These are phyloP conservation scores for Thuidium tamariscinum DNA, from an alignment of 225 moss, liverwort and hornwort genomes.

Conservation along the genomic window DNA sequence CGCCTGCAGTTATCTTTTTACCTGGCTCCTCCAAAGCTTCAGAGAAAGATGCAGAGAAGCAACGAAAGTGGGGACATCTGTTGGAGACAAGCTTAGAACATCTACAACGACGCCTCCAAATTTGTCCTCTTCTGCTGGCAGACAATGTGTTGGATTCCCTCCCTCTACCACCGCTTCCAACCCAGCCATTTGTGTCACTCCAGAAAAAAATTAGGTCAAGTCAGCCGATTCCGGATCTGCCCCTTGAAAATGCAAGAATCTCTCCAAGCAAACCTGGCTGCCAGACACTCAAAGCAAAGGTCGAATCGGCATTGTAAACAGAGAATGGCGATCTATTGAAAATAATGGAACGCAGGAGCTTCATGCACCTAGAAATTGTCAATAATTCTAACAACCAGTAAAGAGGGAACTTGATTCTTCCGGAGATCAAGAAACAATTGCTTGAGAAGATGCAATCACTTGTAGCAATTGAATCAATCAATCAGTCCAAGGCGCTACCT, in stretches of 20 bases:
- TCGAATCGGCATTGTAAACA: neutral
- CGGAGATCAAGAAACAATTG: neutral
- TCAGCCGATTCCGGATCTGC: too few species aligned
- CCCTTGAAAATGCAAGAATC: neutral
- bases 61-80: neutral
- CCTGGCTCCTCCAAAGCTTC: slow-evolving; percentile 21
- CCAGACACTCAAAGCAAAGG: neutral
- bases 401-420: neutral
- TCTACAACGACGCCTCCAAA: slow-evolving; percentile 31
- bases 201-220: neutral
- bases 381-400: neutral
- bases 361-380: neutral
- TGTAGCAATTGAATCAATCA: neutral
- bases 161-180: neutral
- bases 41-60: slow-evolving; percentile 12
- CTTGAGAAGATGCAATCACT: neutral
- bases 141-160: neutral
- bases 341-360: neutral
- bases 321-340: neutral
- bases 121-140: slow-evolving; percentile 3
- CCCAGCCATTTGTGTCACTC: neutral
- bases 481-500: neutral
- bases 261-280: neutral
- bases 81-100: slow-evolving; percentile 4
- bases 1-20: neutral